A percentile compares a stretch with the other conserved stretches of the same genome.
Conservation (phyloP, 345 rosid genomes). For the Leavenworthia alabamica region DNA sequence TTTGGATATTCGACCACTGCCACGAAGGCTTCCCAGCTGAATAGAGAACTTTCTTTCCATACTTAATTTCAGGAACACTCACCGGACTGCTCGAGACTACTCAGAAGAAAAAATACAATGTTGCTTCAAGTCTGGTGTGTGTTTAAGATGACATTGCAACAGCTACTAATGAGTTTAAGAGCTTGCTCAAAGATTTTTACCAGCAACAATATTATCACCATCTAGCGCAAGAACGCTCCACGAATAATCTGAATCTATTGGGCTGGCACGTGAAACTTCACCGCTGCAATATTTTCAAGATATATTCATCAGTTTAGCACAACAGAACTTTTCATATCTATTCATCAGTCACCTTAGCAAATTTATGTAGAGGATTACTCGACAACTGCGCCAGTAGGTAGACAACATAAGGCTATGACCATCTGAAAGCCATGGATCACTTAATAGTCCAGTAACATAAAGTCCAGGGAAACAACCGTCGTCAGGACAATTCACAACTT, state of each 20-base stretch:
- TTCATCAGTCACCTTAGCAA: constrained; percentile 45
- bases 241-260: constrained; percentile 50
- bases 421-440: constrained; percentile 87
- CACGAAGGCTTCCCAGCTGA: constrained; percentile 39
- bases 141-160: neutral
- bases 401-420: constrained; percentile 66
- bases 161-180: neutral
- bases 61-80: constrained; percentile 65
- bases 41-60: constrained; percentile 48
- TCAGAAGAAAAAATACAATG: neutral
- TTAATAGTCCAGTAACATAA: constrained; percentile 43
- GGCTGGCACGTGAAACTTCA: constrained; percentile 57
- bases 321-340: constrained; percentile 5
- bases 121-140: constrained; percentile 2
- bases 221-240: constrained; percentile 66
- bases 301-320: constrained; percentile 8
- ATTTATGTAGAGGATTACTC: constrained; percentile 65
- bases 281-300: constrained; percentile 46
- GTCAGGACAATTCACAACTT: constrained; percentile 56
- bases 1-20: constrained; percentile 64
- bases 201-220: constrained; percentile 72
- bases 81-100: constrained; percentile 82
- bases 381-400: constrained; percentile 65
- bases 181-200: constrained; percentile 37
- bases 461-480: constrained; percentile 87